Evolutionary conservation across 495 filamentous ascomycete genomes (phyloP), one percentile per base, ranked within the genome.

Genomic region (Extremus antarcticus): DNA sequence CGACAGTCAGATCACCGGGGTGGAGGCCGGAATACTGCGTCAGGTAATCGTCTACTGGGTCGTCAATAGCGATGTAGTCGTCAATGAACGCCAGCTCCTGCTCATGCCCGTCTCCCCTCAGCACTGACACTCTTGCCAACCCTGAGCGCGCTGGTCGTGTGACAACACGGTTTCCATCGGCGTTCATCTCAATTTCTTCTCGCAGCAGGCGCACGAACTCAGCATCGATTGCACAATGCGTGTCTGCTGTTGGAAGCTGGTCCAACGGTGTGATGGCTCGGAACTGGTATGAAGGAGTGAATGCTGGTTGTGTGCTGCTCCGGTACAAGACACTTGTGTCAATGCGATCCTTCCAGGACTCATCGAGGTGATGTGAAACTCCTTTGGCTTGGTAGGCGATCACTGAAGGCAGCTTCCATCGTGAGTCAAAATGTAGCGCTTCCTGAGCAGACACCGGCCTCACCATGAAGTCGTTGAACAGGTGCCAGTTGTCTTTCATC

Each of bases 381-480:
- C 77, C 69, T 64, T 88, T 90, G 9, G 81, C 69, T 66, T 99
- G 92, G 69, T 85, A 99, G 23, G 87, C 74, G 53, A 99, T 63
- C 2, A 97, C 83, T 32, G 85, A 86, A 1, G 92, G 94, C 47
- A 84, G 76, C 72, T 96, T 99, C 91, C 94, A 97, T 7, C 80
- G 74, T 21, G 86, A 78, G 35, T 87, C 90, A 63, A 97, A 97
- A 15, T 82, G 80, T 13, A 97, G 72, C 3, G 94, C 94, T 65
- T 97, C 90, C 35, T 86, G 84, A 41, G 76, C 72, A 15, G 82
- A 75, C 17, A 94, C 76, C n/a, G 84, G 79, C 3, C 85, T 79
- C 29, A 99, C 92, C 13, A 94, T 73, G 60, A 99, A 99, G 69
- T 99, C 92, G 52, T 99, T 99, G 70, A 99, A 95, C 3, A 99